phyloP scores from a whole-genome alignment of 257 asterid genomes.

The Fraxinus excelsior region DNA sequence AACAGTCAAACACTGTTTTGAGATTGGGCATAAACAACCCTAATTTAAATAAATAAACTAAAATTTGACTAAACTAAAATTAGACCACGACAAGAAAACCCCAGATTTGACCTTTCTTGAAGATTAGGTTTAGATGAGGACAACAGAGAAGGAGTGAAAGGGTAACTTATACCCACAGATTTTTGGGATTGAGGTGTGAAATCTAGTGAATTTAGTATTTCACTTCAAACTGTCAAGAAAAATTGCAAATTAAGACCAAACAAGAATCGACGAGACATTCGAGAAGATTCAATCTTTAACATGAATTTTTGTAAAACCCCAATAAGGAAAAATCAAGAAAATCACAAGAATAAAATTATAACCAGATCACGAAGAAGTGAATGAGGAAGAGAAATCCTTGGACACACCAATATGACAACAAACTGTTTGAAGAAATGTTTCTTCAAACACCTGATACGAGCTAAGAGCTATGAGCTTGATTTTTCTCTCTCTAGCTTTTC shows the following conservation, averaged over 20 bases:
- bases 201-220: neutral
- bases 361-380: constrained; percentile 55
- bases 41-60: constrained; percentile 23
- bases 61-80: constrained; percentile 20
- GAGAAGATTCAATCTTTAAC: constrained; percentile 37
- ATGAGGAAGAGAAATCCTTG: constrained; percentile 15
- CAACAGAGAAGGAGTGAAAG: constrained; percentile 4
- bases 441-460: constrained; percentile 22
- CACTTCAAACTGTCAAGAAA: neutral
- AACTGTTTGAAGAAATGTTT: neutral
- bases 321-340: constrained; percentile 15
- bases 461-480: constrained; percentile 32
- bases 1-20: constrained; percentile 48
- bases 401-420: constrained; percentile 11
- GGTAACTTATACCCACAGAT: neutral
- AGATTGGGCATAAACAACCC: constrained; percentile 27
- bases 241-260: neutral
- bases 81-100: constrained; percentile 55
- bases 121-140: constrained; percentile 14
- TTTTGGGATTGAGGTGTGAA: neutral
- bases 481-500: constrained; percentile 25
- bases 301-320: constrained; percentile 18
- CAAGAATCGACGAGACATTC: constrained; percentile 21
- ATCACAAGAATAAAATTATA: constrained; percentile 13
- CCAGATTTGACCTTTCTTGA: constrained; percentile 39